Conservation (phyloP, 164 flowering plant species). For the Aristolochia contorta region DNA sequence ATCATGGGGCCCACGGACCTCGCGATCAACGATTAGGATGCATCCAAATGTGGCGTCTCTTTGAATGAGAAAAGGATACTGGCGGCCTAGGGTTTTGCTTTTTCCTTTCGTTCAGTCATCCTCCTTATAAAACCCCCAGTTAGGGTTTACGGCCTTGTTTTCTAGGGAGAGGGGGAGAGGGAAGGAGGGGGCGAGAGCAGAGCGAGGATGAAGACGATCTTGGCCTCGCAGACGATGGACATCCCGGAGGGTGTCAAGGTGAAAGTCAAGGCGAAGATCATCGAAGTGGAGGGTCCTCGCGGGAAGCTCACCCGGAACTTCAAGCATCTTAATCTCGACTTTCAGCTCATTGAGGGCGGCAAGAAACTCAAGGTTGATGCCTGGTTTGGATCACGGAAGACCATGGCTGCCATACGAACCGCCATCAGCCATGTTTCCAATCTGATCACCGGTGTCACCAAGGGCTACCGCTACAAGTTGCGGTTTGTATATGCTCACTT, state of each 20-base stretch:
- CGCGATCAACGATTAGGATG: no score
- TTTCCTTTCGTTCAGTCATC: no score
- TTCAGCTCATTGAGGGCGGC: conserved; percentile 40
- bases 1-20: no score
- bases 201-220: conserved; percentile 48
- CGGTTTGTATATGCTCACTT: conserved; percentile 67
- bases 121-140: background rate
- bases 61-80: no score
- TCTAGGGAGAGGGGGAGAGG: background rate
- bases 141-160: background rate
- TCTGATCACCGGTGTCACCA: conserved; percentile 59
- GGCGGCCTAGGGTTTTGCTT: background rate
- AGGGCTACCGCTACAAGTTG: conserved; percentile 64
- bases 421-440: conserved; percentile 53
- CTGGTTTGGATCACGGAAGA: conserved; percentile 63
- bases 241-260: conserved; percentile 31
- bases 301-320: conserved; percentile 35
- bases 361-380: conserved; percentile 53
- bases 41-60: no score
- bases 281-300: conserved; percentile 57
- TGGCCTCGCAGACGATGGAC: conserved; percentile 58
- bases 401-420: conserved; percentile 57
- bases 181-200: background rate
- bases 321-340: conserved; percentile 44
- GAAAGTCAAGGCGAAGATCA: conserved; percentile 40